These are phyloP conservation scores for Russula brevipes DNA, from an alignment of 768 basidiomycete species.

Conservation along the genomic window DNA sequence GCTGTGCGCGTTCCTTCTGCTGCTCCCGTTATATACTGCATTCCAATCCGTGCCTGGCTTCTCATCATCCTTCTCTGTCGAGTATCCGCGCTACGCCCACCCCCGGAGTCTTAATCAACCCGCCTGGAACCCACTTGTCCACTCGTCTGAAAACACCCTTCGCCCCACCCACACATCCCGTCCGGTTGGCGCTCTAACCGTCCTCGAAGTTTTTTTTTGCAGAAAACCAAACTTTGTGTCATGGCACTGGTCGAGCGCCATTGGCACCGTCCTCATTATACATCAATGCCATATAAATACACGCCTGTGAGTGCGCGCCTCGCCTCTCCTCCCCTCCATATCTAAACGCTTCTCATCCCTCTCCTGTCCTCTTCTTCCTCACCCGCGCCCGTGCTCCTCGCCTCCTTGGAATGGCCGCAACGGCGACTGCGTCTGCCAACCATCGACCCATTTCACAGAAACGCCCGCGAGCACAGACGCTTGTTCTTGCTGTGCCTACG, in stretches of 20 bases:
- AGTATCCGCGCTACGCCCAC: constrained; percentile 17
- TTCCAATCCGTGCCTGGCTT: constrained; percentile 13
- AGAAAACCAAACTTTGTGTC: constrained; percentile 14
- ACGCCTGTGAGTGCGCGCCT: constrained; percentile 19
- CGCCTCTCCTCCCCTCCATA: constrained; percentile 2
- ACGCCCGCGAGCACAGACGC: constrained; percentile 22
- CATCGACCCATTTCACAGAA: constrained; percentile 16
- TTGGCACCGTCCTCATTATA: constrained; percentile 13
- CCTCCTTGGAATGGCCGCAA: constrained; percentile 14
- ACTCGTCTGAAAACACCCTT: neutral
- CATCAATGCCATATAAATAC: constrained; percentile 25
- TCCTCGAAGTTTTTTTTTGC: constrained; percentile 3
- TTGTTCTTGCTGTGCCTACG: constrained; percentile 13
- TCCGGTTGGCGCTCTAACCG: neutral
- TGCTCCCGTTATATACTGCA: constrained; percentile 12
- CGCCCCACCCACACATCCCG: neutral
- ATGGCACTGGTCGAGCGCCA: constrained; percentile 25
- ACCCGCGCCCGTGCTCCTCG: neutral
- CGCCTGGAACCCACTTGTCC: neutral
- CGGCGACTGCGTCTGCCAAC: neutral
- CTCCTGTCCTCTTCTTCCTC: neutral
- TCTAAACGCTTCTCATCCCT: neutral
- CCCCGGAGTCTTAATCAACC: constrained; percentile 5
- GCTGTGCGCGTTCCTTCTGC: constrained; percentile 18
- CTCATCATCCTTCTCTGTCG: neutral